A percentile compares a stretch with the other conserved stretches of the same genome.
phyloP scores from a whole-genome alignment of 306 rosid genomes.

The apple (Malus domestica) region ASM211411v1 NC_041805.1:33776501-33777000 shows the following conservation, averaged over 20 bases:
- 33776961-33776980: too few species aligned
- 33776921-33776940: too few species aligned
- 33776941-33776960: too few species aligned
- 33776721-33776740: neutral
- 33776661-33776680: neutral
- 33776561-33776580: neutral
- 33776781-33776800: neutral
- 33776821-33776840: neutral
- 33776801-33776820: conserved; percentile 4
- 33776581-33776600: neutral
- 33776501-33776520: neutral
- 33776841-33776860: neutral
- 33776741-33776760: neutral
- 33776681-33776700: neutral
- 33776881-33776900: too few species aligned
- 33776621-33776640: neutral
- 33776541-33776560: neutral
- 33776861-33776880: too few species aligned
- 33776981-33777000: too few species aligned
- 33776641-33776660: neutral
- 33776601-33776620: neutral
- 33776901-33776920: too few species aligned
- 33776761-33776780: conserved; percentile 1
- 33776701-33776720: neutral
- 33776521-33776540: neutral